These are phyloP conservation scores for Chrysanthemum seticuspe DNA, from an alignment of 129 eudicot species.

Conservation along the genomic window DNA sequence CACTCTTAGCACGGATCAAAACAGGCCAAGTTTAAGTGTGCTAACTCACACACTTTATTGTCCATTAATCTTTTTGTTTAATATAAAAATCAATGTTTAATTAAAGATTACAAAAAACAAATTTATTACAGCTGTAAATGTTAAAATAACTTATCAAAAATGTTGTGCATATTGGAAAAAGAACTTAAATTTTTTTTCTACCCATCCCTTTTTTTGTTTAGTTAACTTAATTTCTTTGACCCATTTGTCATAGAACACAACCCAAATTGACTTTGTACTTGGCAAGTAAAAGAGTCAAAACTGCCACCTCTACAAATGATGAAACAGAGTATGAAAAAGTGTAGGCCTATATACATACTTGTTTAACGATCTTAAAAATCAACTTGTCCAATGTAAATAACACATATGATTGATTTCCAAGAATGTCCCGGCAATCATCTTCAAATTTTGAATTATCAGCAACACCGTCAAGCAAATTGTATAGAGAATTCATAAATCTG, in stretches of 20 bases:
- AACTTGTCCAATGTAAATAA: conserved; percentile 91
- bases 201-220: neutral
- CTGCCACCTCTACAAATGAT: neutral
- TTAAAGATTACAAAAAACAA: neutral
- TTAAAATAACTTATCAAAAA: too few relatives aligned
- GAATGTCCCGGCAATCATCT: conserved; percentile 89
- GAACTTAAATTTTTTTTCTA: too few relatives aligned
- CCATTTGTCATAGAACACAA: neutral
- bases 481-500: conserved; percentile 82
- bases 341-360: conserved; percentile 43
- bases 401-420: conserved; percentile 94
- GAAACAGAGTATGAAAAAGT: neutral
- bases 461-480: conserved; percentile 85
- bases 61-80: neutral
- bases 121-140: neutral
- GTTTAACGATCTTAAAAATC: conserved; percentile 90
- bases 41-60: neutral
- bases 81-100: too few relatives aligned
- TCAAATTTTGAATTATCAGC: conserved; percentile 86
- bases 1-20: neutral
- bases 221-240: neutral
- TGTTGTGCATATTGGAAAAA: too few relatives aligned
- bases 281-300: neutral
- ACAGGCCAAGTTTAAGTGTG: neutral
- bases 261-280: neutral